Evolutionary conservation across 2,329 filamentous ascomycete genomes (phyloP), one percentile per base, ranked within the genome.

Genomic region (Scleromitrula shiraiana): DNA sequence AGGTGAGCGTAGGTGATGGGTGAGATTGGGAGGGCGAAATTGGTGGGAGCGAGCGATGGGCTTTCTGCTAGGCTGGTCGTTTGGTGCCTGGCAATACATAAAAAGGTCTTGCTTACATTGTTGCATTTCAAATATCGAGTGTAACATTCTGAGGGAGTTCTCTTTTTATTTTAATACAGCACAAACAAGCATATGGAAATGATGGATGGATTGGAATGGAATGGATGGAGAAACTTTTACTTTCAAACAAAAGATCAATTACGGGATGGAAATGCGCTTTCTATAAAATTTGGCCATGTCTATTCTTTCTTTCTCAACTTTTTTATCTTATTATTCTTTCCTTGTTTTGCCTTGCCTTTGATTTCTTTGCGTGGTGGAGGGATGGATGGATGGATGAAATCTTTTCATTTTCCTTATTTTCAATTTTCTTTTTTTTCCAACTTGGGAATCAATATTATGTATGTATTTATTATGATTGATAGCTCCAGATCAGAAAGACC

Each of bases 401-500:
- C 14, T 40, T 14, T 19, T 12, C 24, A 23, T 37, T 22, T 36
- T 24, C 15, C n/a, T n/a, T n/a, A n/a, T n/a, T n/a, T n/a, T n/a
- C n/a, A n/a, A n/a, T 46, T 22, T 23, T 39, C 42, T 40, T 32
- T 30, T 27, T 17, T 33, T 43, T 45, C 33, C 42, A 19, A 26
- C 32, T 20, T 29, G 14, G 24, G 24, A 23, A 48, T 43, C 39
- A 48, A 42, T 33, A 35, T 27, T 37, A 37, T 17, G n/a, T 48
- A 29, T 48, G 46, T 48, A 48, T 48, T 48, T 48, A 48, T 48
- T 48, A 48, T 43, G 46, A 48, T 48, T 29, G 46, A 39, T 47
- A 17, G 23, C 12, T 19, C 20, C 6, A 23, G n/a, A 33, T 5
- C 5, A 6, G 5, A 10, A 6, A 15, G 30, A 15, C 5, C 7